Base-by-base conservation (phyloP, 257 asterid genomes). In the Gentiana straminea region DNA sequence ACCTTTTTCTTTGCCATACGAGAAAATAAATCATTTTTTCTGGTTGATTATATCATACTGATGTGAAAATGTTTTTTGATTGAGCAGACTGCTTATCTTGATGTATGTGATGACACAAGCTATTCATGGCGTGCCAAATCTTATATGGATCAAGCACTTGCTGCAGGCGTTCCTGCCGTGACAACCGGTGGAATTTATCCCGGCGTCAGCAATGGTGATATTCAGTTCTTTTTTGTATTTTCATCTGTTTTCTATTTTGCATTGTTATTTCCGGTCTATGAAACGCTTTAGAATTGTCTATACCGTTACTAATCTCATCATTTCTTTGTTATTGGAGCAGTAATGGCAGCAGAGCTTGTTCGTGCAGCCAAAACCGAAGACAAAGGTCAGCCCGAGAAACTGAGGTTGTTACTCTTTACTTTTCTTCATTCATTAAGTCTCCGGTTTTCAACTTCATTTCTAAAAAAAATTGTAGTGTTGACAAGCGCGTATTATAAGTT, bases 311-410 rank as follows among this genome's bases (percentile, higher is more conserved):
- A 41, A 5, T 41, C 46, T 41, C 9, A 41, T 41, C 24, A 10
- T 41, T 10, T 5, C 46, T 41, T 55, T 34, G 34, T 43, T 63
- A 33, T 52, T 72, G 51, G 65, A 64, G 56, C 89, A 91, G 98
- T 88, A 68, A 87, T 91, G 98, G 98, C 98, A 54, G 97, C 97
- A 11, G 98, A 91, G 77, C 90, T 91, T 12, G 92, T 84, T 68
- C 84, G 95, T 61, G 81, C 76, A 35, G 86, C 93, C 57, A 64
- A 69, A 76, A 67, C 39, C 58, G 89, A 88, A 67, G 79, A 73
- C 62, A 64, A 77, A 59, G 86, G 84, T 68, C 83, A 78, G 68
- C 87, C 79, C 44, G 77, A 87, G 77, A 87, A 81, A 75, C 82
- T 91, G 56, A 88, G 98, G 98, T 91, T 75, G 68, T 50, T 51